Conservation (phyloP, 768 basidiomycete species). For the Leccinum incarnatum region DNA sequence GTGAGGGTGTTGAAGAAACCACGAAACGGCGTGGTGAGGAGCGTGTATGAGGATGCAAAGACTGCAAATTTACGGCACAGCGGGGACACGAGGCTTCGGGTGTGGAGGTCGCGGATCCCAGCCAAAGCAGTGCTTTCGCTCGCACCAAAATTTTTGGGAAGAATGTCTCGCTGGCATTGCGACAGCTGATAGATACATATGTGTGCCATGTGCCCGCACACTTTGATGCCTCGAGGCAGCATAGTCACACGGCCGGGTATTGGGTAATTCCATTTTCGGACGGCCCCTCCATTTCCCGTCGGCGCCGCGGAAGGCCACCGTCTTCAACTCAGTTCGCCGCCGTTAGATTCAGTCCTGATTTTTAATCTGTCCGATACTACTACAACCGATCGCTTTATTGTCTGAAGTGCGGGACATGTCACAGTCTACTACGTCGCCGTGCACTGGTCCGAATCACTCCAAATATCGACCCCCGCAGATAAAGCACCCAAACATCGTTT, state of each 20-base stretch:
- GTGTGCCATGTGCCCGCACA: neutral
- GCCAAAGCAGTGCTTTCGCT: conserved; percentile 19
- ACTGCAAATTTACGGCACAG: conserved; percentile 15
- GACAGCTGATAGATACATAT: conserved; percentile 1
- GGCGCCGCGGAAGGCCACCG: neutral
- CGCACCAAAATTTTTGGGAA: conserved; percentile 13
- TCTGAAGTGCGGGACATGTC: neutral
- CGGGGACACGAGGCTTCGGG: conserved; percentile 25
- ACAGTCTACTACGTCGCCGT: neutral
- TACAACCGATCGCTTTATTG: neutral
- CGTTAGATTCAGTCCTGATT: neutral
- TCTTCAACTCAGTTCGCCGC: neutral
- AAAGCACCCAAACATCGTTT: too few species aligned
- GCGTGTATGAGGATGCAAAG: conserved; percentile 21
- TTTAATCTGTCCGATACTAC: neutral
- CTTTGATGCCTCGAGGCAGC: conserved; percentile 26
- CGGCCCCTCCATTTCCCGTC: neutral
- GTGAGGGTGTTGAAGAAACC: conserved; percentile 21
- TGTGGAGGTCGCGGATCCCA: conserved; percentile 18
- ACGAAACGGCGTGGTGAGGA: conserved; percentile 30
- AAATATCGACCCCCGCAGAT: neutral
- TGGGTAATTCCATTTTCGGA: neutral
- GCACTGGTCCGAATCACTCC: neutral
- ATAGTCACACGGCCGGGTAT: neutral
- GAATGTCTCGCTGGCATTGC: conserved; percentile 12